Percentiles rank a stretch among this genome's conserved stretches.
Conservation (phyloP, 306 rosid genomes). For the Fragaria ananassa region DNA sequence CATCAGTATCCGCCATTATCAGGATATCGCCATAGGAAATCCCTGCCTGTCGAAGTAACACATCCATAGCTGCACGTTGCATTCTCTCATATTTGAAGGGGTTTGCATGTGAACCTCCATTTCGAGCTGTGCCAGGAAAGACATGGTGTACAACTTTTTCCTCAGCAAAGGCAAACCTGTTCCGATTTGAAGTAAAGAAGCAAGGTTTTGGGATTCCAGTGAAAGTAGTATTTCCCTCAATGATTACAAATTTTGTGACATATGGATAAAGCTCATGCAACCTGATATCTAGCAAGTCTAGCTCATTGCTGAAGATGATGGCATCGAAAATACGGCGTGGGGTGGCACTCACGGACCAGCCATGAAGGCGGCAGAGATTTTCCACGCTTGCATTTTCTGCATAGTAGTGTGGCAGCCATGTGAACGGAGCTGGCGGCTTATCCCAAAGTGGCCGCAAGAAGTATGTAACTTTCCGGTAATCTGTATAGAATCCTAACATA, state of each 20-base stretch:
- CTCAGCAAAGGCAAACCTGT: conserved; percentile 61
- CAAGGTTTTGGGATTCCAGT: conserved; percentile 80
- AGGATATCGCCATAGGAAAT: conserved; percentile 62
- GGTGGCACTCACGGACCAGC: conserved; percentile 68
- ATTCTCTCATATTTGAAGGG: conserved; percentile 63
- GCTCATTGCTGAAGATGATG: conserved; percentile 83
- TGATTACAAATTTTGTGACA: conserved; percentile 64
- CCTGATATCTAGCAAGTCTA: conserved; percentile 82
- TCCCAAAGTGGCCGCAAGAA: conserved; percentile 96
- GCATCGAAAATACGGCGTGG: conserved; percentile 76
- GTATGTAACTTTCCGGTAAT: conserved; percentile 56
- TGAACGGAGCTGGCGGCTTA: conserved; percentile 62
- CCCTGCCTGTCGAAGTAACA: conserved; percentile 52
- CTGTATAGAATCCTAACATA: conserved; percentile 40
- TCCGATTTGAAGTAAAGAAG: conserved; percentile 43
- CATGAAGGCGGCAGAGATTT: conserved; percentile 81
- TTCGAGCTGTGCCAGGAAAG: conserved; percentile 47
- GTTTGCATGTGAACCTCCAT: conserved; percentile 39
- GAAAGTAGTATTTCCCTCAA: conserved; percentile 76
- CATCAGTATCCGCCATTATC: conserved; percentile 80
- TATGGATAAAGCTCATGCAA: conserved; percentile 79
- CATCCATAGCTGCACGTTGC: conserved; percentile 71
- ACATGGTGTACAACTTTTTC: conserved; percentile 42
- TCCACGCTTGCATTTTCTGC: conserved; percentile 81
- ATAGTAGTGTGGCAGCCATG: conserved; percentile 64